phyloP scores from a whole-genome alignment of 2,329 filamentous ascomycete species.

The Fusarium drepaniforme region DNA sequence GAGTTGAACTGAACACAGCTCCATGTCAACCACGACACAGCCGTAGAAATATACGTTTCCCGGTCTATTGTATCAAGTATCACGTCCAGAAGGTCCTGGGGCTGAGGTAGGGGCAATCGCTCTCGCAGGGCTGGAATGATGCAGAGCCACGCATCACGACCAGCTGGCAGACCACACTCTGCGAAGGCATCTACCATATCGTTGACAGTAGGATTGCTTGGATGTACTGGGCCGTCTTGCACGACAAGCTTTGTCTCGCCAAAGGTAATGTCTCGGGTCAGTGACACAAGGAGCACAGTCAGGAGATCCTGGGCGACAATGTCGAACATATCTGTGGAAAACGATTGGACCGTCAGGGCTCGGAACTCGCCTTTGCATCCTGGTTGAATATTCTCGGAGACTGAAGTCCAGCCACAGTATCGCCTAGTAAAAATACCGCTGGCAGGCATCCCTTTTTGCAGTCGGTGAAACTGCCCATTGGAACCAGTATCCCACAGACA shows the following conservation, averaged over 20 bases:
- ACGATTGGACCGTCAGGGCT: too few species aligned
- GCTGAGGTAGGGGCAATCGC: background rate
- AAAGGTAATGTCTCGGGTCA: background rate
- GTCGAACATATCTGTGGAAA: background rate
- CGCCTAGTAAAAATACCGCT: background rate
- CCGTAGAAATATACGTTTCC: too few species aligned
- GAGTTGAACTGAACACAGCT: background rate
- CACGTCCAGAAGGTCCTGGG: background rate
- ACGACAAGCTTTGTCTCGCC: constrained; percentile 4
- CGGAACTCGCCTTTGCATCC: background rate
- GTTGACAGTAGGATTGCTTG: constrained; percentile 10
- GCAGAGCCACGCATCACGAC: constrained; percentile 16
- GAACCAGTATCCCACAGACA: background rate
- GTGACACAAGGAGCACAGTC: constrained; percentile 3
- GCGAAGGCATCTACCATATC: constrained; percentile 24
- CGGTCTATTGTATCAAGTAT: too few species aligned
- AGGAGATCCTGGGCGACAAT: constrained; percentile 32
- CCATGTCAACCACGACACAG: background rate
- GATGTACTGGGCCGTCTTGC: constrained; percentile 9
- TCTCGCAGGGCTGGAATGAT: constrained; percentile 17
- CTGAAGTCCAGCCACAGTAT: background rate
- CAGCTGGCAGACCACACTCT: constrained; percentile 15
- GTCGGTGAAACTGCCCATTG: too few species aligned
- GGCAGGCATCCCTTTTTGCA: too few species aligned
- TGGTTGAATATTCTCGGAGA: background rate